Evolutionary conservation across 2,329 filamentous ascomycete species (phyloP), one percentile per base, ranked within the genome.

Genomic region (Cordyceps militaris): DNA sequence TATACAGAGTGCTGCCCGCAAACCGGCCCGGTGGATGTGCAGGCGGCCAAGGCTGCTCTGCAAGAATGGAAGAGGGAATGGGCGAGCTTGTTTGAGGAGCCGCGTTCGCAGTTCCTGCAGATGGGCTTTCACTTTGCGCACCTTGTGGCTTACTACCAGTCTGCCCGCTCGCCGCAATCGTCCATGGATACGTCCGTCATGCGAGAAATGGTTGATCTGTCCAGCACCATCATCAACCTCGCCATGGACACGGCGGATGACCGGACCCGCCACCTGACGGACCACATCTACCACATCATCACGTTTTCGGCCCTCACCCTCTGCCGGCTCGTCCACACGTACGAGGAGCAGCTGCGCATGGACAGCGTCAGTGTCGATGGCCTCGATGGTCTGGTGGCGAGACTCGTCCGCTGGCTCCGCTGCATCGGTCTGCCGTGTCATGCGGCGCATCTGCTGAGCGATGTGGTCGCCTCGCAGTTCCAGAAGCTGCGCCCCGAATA

Each of bases 251-350:
- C 66, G 16, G 40, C 63, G 0, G 66, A 69, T 19, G 66, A 65
- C 14, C 64, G 66, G 1, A 67, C 66, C 13, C 63, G 64, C 0
- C 66, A 69, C 38, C 49, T 69, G 14, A 69, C 66, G 0, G 66
- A 69, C 38, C 66, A 69, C 40, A 68, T 69, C 11, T 69, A 68
- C 28, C 66, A 67, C 30, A 55, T 66, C 19, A 32, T 69, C n/a
- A 63, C 62, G 7, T 68, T 69, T 36, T 64, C 66, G 1, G 65
- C 66, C 1, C 59, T 69, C 1, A 66, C 61, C 0, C 57, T 67
- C 0, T 66, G 63, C 1, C 63, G 60, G n/a, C 52, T 68, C 7
- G 38, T 66, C 1, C 58, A 64, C 19, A 64, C 56, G 1, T 68
- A 66, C 8, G 65, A 66, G 28, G 19, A 60, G 7, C 61, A 61